These are phyloP conservation scores for Euphorbia lathyris DNA, from an alignment of 345 rosid genomes.

Conservation along the genomic window DNA sequence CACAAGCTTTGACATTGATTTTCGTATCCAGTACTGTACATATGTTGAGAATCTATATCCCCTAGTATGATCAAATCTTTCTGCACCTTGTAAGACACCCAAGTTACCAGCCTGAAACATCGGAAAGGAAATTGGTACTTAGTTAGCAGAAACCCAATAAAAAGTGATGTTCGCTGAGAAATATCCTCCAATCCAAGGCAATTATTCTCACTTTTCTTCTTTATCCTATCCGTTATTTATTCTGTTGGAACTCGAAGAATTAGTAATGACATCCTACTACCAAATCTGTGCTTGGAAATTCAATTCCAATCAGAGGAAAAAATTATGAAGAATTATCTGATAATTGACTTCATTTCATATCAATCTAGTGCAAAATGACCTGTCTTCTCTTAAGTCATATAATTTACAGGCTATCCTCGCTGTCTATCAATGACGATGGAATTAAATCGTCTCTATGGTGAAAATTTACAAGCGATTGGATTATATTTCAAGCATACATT, in stretches of 20 bases:
- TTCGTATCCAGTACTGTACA: constrained; percentile 82
- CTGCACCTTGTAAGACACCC: constrained; percentile 84
- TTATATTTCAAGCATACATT: background rate
- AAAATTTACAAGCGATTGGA: background rate
- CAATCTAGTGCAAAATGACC: background rate
- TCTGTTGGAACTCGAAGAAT: background rate
- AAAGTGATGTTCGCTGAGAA: background rate
- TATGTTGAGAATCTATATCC: constrained; percentile 86
- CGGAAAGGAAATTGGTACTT: background rate
- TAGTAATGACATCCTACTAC: background rate
- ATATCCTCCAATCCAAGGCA: background rate
- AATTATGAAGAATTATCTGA: background rate
- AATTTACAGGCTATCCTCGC: background rate
- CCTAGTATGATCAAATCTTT: constrained; percentile 73
- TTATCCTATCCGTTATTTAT: background rate
- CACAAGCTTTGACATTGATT: constrained; percentile 61
- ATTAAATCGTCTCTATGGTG: background rate
- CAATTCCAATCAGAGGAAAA: background rate
- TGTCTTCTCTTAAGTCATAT: background rate
- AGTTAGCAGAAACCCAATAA: background rate
- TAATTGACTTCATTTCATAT: background rate
- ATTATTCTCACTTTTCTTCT: background rate
- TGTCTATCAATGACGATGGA: background rate
- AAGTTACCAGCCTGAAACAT: constrained; percentile 62
- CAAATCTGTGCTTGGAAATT: background rate